Evolutionary conservation across 2,329 filamentous ascomycete genomes (phyloP), one percentile per base, ranked within the genome.

Genomic region (Pyrenophora tritici-repentis): DNA sequence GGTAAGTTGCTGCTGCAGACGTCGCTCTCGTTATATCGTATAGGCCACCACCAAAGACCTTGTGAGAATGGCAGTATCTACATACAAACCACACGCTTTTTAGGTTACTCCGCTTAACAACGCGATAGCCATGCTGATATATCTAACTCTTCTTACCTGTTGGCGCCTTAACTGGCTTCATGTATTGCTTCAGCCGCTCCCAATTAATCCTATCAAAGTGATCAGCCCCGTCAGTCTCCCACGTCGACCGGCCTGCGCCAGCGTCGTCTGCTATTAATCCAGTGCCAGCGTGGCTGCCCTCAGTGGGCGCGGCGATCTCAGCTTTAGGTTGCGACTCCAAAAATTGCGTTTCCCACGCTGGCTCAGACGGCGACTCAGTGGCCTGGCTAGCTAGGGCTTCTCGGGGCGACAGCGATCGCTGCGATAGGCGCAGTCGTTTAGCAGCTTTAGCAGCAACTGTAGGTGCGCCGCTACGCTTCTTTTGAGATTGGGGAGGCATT

Each of bases 51-150:
- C 17, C 44, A 35, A 47, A 18, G 20, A 40, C 12, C 16, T 47
- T 47, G 29, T 47, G 44, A 22, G 17, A 17, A 41, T 47, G 44
- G 36, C 44, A 34, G 35, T 40, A 47, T 41, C 17, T 47, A 36
- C 44, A 47, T 22, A 47, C 42, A 35, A 44, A 44, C 44, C 44
- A 47, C 17, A 24, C 18, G 10, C 37, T 32, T 16, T 24, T 33
- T 41, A 16, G 36, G n/a, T 32, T 20, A 2, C 17, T 47, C 14
- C 14, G 39, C 39, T 32, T 20, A 16, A 33, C 29, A 42, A 42
- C n/a, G 14, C 39, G 26, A 33, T 42, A 40, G 37, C n/a, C 37
- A 29, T 40, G n/a, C 18, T 40, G 37, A 29, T 40, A 40, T 40
- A 40, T 29, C 16, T 18, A 40, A 29, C 37, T 40, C 26, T 31